A percentile compares a stretch with the other conserved stretches of the same genome.
Conservation (phyloP, 495 filamentous ascomycete genomes). For the Neurospora hispaniola region DNA sequence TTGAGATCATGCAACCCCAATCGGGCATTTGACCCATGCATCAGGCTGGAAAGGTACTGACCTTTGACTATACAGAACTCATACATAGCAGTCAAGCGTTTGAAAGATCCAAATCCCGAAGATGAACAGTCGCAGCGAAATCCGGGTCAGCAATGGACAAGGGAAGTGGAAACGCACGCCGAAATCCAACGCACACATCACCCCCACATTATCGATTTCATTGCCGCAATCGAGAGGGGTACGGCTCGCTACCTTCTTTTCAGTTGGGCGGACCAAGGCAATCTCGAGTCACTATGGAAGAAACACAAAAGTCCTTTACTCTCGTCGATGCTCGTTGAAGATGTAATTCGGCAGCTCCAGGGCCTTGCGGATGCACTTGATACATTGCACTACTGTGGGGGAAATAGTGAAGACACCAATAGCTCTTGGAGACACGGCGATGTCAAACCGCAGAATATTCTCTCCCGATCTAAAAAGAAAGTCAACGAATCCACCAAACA, state of each 20-base stretch:
- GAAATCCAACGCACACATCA: background rate
- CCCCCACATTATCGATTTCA: constrained; percentile 11
- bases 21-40: background rate
- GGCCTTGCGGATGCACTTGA: constrained; percentile 11
- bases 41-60: background rate
- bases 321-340: background rate
- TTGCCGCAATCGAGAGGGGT: constrained; percentile 5
- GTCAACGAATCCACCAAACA: background rate
- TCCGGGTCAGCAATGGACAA: background rate
- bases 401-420: background rate
- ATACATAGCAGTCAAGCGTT: background rate
- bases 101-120: background rate
- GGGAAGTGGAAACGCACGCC: background rate
- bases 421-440: constrained; percentile 16
- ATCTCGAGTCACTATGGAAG: constrained; percentile 11
- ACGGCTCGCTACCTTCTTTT: constrained; percentile 7
- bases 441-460: constrained; percentile 23
- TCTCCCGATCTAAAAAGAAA: constrained; percentile 1
- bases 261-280: constrained; percentile 12
- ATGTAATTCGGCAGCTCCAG: constrained; percentile 7
- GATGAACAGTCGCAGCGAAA: background rate
- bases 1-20: background rate
- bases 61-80: background rate
- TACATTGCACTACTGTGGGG: constrained; percentile 3
- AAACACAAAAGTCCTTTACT: background rate